Evolutionary conservation across 2,329 filamentous ascomycete genomes (phyloP), one percentile per base, ranked within the genome.

Genomic region (Cryphonectria carpinicola): DNA sequence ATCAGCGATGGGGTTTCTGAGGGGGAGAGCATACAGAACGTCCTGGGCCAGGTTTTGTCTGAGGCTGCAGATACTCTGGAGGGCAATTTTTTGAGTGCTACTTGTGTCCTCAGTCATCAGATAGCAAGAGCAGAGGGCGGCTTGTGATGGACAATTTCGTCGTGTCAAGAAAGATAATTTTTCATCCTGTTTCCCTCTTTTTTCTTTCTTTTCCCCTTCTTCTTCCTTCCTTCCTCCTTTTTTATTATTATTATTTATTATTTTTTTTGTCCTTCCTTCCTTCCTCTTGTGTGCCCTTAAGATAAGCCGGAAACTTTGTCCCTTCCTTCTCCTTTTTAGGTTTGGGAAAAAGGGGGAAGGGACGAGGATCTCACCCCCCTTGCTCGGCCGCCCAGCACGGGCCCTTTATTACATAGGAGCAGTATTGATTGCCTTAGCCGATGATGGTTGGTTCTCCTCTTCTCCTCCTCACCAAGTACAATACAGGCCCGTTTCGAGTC

Each of bases 61-160:
- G 75, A 76, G 52, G 76, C 77, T 8, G 76, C 82, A 62, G 76
- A 78, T 14, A 77, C 78, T 8, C 72, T 82, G 0, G 77, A 77
- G 0, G 76, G 73, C 64, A 78, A 80, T 19, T 74, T 78, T 1
- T 74, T 81, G 17, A 78, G 78, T 7, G 78, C 79, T 7, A 78
- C 79, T 6, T 81, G 81, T 56, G 74, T 76, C 6, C 71, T 79
- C 22, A 71, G 78, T 1, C 75, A 78, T 28, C 74, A 75, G 58
- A 74, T 74, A 2, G 75, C 75, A 4, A 49, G 68, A 19, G 65
- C 43, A 2, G 58, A 54, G 49, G 37, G 19, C 17, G 22, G 6
- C 32, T 60, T 39, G 37, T 60, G 56, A 35, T 22, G 14, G 14
- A 60, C 6, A 22, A 22, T 32, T 32, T 32, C 17, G 5, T 56